Percentiles rank a stretch among this genome's conserved stretches.
Conservation (phyloP, 2,329 filamentous ascomycete genomes). For the Neonectria ditissima region DNA sequence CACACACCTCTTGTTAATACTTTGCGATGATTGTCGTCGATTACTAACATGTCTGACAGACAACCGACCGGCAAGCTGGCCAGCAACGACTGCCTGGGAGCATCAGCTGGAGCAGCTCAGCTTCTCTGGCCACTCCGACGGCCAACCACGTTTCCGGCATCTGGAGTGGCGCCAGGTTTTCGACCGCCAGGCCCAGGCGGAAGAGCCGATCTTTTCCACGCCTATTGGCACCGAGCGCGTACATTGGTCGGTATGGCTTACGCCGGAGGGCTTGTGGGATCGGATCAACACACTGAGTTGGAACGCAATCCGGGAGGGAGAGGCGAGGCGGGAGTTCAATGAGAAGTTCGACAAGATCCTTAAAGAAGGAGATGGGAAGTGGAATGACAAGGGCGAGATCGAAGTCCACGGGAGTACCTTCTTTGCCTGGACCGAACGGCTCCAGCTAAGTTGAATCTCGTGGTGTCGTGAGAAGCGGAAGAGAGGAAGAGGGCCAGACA, state of each 20-base stretch:
- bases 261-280: slow-evolving; percentile 71
- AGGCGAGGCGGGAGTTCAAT: slow-evolving; percentile 61
- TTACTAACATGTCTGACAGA: slow-evolving; percentile 56
- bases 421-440: slow-evolving; percentile 69
- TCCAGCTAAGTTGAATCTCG: slow-evolving; percentile 45
- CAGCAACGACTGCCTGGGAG: slow-evolving; percentile 70
- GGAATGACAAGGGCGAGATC: slow-evolving; percentile 72
- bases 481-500: slow-evolving; percentile 30
- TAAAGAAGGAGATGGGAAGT: slow-evolving; percentile 63
- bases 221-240: slow-evolving; percentile 67
- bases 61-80: slow-evolving; percentile 71
- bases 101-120: slow-evolving; percentile 70
- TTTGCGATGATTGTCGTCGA: too few relatives aligned
- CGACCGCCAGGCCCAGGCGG: slow-evolving; percentile 64
- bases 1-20: background rate
- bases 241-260: slow-evolving; percentile 62
- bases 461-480: slow-evolving; percentile 41
- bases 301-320: slow-evolving; percentile 68
- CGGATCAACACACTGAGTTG: slow-evolving; percentile 76
- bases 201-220: slow-evolving; percentile 66
- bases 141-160: slow-evolving; percentile 74
- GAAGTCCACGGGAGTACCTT: slow-evolving; percentile 73
- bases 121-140: slow-evolving; percentile 63
- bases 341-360: slow-evolving; percentile 67
- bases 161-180: slow-evolving; percentile 73